These are phyloP conservation scores for Ascochyta koolunga DNA, from an alignment of 2,329 filamentous ascomycete species.

Conservation along the genomic window DNA sequence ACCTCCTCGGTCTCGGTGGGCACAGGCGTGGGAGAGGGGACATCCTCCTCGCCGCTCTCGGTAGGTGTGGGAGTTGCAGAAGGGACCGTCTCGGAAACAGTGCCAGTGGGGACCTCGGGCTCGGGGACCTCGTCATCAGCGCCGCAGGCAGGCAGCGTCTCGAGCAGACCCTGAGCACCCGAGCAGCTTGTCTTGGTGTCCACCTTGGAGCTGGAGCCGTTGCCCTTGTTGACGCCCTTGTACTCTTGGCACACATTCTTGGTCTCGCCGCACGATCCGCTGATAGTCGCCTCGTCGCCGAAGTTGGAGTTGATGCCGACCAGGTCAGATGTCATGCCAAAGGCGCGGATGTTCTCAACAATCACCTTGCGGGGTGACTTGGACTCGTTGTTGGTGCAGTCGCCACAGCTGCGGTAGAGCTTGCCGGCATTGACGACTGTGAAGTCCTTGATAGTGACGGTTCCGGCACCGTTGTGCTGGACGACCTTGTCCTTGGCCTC, in stretches of 20 bases:
- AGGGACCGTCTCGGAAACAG: neutral
- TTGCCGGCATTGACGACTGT: constrained; percentile 56
- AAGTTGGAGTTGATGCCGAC: constrained; percentile 58
- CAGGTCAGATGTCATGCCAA: constrained; percentile 47
- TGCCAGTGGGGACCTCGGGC: neutral
- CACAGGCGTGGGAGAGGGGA: neutral
- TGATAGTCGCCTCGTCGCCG: constrained; percentile 54
- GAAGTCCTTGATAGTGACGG: constrained; percentile 45
- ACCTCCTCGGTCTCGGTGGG: neutral
- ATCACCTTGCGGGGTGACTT: constrained; percentile 51
- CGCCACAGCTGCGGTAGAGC: constrained; percentile 57
- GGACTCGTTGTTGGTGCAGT: constrained; percentile 51
- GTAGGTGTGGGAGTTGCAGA: neutral
- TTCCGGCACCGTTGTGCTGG: constrained; percentile 45
- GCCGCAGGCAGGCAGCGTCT: constrained; percentile 24
- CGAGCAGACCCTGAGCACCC: constrained; percentile 26
- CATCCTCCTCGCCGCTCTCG: neutral
- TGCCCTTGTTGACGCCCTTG: constrained; percentile 32
- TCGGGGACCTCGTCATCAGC: neutral
- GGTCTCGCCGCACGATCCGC: constrained; percentile 45
- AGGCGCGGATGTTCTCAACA: constrained; percentile 50
- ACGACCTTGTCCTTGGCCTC: constrained; percentile 45
- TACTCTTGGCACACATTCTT: constrained; percentile 32
- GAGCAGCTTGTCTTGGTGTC: constrained; percentile 19
- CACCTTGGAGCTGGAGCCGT: constrained; percentile 21